phyloP scores from a whole-genome alignment of 768 basidiomycete genomes.

The Megacollybia marginata region DNA sequence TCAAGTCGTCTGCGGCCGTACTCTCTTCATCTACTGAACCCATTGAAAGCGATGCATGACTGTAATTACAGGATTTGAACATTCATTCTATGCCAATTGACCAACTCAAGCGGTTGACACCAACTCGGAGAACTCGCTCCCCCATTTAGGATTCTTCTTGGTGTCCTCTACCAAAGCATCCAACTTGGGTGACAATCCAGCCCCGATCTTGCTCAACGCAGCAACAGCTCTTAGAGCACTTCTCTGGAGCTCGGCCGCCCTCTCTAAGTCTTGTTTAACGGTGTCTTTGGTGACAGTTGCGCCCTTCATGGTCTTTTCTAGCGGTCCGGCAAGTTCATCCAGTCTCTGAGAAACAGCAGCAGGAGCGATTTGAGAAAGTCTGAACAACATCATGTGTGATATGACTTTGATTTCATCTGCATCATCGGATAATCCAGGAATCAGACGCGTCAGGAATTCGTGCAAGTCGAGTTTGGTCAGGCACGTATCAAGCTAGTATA shows the following conservation, averaged over 20 bases:
- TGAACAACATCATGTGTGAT: slow-evolving; percentile 91
- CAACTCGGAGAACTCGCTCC: slow-evolving; percentile 61
- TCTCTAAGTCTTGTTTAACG: slow-evolving; percentile 87
- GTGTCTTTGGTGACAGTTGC: slow-evolving; percentile 88
- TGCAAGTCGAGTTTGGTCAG: slow-evolving; percentile 81
- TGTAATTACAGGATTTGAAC: no score
- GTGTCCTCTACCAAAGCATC: slow-evolving; percentile 74
- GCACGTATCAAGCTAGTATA: slow-evolving; percentile 78
- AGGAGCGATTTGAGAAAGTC: slow-evolving; percentile 81
- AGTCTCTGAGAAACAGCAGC: slow-evolving; percentile 76
- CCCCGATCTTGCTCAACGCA: slow-evolving; percentile 72
- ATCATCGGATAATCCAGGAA: slow-evolving; percentile 79
- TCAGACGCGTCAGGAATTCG: slow-evolving; percentile 74
- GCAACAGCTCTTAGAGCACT: slow-evolving; percentile 85
- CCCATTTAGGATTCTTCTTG: slow-evolving; percentile 61
- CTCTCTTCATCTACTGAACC: no score
- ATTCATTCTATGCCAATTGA: no score
- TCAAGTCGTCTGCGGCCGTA: no score
- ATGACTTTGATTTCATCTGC: slow-evolving; percentile 97
- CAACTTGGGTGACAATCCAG: slow-evolving; percentile 62
- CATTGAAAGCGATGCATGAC: no score
- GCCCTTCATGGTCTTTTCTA: slow-evolving; percentile 88
- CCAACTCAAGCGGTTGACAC: background rate
- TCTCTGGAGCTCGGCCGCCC: slow-evolving; percentile 84
- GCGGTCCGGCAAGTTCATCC: slow-evolving; percentile 75